Evolutionary conservation across 2,329 filamentous ascomycete species (phyloP), one percentile per base, ranked within the genome.

Genomic region (Paracoccidioides brasiliensis): DNA sequence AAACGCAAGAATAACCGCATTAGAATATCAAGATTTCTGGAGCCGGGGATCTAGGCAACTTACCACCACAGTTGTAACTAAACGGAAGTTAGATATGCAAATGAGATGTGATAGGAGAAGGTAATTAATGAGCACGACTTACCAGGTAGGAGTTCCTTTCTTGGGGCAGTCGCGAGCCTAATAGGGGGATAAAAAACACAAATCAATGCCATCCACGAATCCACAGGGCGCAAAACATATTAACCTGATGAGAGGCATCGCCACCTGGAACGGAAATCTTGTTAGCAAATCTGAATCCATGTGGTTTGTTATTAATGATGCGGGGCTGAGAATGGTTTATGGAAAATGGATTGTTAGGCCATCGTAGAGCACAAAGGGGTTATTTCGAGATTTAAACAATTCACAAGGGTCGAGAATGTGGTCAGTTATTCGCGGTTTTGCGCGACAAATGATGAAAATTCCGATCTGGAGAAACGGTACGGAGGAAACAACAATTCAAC

Each of bases 151-250:
- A 65, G 84, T 83, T 65, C 86, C 86, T 76, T 86, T 86, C 79
- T 83, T 88, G 67, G 88, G 88, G 80, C 88, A 93, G 68, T 91
- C 87, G 67, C 87, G 86, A 67, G 87, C 86, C 86, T 89, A 63
- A 38, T 12, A 58, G 57, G 61, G 69, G 55, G 64, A 67, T 69
- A 60, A 55, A 56, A 55, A 56, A 48, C 49, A 53, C 52, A 58
- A 51, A 58, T 61, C 58, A 60, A 60, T 55, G 53, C 46, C 56
- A 55, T 59, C 52, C 55, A 55, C 54, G 51, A 53, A 57, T 48
- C 44, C 58, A 52, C 52, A 48, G 54, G 55, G 57, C 62, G 59
- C 59, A 61, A 64, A 66, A 75, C 58, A 62, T 66, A 67, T 76
- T 76, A 84, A 86, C 84, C 83, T 88, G 84, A 72, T 89, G 86